A percentile compares a stretch with the other conserved stretches of the same genome.
Evolutionary conservation across 164 flowering plant genomes (phyloP).

Genomic region (Stephania japonica): DNA sequence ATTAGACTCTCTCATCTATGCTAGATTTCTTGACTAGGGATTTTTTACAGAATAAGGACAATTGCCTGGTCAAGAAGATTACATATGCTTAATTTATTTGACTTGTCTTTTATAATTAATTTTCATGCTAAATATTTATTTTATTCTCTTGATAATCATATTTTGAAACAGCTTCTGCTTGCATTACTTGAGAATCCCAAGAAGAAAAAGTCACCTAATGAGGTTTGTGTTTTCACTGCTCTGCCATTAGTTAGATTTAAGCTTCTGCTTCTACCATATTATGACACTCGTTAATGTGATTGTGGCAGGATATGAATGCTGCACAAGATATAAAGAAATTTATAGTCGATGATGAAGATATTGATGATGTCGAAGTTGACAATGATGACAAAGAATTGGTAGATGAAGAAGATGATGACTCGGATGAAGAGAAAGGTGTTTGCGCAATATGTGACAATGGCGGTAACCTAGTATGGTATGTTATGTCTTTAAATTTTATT

Average conservation of each 20-base stretch:
- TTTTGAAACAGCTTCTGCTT: conserved; percentile 43
- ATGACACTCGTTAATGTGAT: conserved; percentile 6
- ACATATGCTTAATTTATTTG: neutral
- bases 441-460: conserved; percentile 92
- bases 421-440: conserved; percentile 21
- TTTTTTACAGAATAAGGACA: neutral
- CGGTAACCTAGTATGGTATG: conserved; percentile 66
- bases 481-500: neutral
- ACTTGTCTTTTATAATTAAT: neutral
- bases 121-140: neutral
- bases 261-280: neutral
- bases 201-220: conserved; percentile 34
- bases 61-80: neutral
- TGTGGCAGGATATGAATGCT: conserved; percentile 26
- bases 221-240: conserved; percentile 39
- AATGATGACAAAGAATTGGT: conserved; percentile 37
- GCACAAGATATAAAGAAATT: conserved; percentile 22
- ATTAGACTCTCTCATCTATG: neutral
- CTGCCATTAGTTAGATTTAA: neutral
- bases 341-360: conserved; percentile 42
- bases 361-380: conserved; percentile 24
- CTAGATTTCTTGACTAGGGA: neutral
- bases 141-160: conserved; percentile 2
- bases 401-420: conserved; percentile 37
- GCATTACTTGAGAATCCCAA: conserved; percentile 41